Evolutionary conservation across 345 rosid genomes (phyloP).

Genomic region (Eucalyptus pauciflora): DNA sequence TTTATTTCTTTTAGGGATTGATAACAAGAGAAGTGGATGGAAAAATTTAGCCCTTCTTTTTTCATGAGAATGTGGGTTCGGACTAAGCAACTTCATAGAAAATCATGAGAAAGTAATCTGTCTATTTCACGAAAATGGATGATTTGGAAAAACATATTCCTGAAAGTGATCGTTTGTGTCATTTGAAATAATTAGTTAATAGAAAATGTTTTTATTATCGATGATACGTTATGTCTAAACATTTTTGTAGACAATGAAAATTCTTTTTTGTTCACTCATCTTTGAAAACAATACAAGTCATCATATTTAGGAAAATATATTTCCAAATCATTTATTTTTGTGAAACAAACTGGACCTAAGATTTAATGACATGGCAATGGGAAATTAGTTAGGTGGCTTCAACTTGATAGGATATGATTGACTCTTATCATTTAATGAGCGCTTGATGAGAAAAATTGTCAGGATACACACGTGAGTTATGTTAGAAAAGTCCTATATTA

Average conservation of each 20-base stretch:
- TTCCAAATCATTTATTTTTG: neutral
- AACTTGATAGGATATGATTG: neutral
- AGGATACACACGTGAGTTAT: too few relatives aligned
- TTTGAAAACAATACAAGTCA: neutral
- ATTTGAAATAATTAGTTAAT: neutral
- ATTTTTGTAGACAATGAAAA: neutral
- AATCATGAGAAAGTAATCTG: neutral
- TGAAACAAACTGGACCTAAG: neutral
- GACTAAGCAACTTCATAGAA: neutral
- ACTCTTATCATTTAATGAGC: neutral
- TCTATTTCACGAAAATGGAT: neutral
- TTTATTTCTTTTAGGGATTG: neutral
- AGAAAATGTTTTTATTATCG: fast-evolving
- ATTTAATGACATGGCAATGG: neutral
- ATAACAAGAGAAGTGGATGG: neutral
- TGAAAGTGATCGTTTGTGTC: fast-evolving
- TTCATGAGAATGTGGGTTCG: neutral
- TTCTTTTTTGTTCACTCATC: neutral
- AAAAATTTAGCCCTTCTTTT: neutral
- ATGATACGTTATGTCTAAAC: neutral
- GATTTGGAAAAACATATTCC: fast-evolving
- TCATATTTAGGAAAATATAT: neutral
- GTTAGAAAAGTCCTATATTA: too few relatives aligned
- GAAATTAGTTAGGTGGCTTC: neutral
- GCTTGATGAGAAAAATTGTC: too few relatives aligned